phyloP scores from a whole-genome alignment of 1,284 basidiomycete genomes.

The Moesziomyces parantarcticus region DNA sequence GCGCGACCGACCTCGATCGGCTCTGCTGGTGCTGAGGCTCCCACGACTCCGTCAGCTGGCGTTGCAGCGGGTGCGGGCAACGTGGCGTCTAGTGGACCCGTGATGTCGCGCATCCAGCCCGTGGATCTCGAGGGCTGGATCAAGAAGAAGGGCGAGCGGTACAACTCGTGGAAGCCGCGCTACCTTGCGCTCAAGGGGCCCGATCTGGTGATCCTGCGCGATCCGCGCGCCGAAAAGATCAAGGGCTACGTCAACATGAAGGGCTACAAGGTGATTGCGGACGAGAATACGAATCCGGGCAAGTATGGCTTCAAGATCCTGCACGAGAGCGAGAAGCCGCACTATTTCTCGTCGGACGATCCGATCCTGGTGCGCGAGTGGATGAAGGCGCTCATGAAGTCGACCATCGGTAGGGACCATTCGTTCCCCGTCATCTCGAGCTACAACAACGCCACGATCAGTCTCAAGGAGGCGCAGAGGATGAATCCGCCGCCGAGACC shows the following conservation, averaged over 20 bases:
- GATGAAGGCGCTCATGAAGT: conserved; percentile 99
- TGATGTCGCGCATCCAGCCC: conserved; percentile 63
- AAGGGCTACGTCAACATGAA: conserved; percentile 93
- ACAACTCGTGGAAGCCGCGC: conserved; percentile 90
- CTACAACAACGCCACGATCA: conserved; percentile 96
- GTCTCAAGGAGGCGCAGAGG: conserved; percentile 90
- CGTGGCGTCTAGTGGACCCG: conserved; percentile 30
- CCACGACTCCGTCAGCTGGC: conserved; percentile 40
- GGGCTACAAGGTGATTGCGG: conserved; percentile 92
- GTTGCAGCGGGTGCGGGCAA: conserved; percentile 38
- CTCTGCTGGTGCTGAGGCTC: conserved; percentile 30
- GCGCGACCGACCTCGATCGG: conserved; percentile 30
- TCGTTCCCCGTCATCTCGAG: conserved; percentile 86
- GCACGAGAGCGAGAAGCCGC: conserved; percentile 86
- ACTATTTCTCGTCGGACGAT: conserved; percentile 91
- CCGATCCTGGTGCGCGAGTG: conserved; percentile 86
- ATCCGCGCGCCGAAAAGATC: conserved; percentile 72
- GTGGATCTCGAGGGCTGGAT: conserved; percentile 77
- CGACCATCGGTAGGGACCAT: conserved; percentile 82
- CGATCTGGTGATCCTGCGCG: conserved; percentile 57
- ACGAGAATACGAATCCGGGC: conserved; percentile 90
- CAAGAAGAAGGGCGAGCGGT: conserved; percentile 92
- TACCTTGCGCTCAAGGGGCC: conserved; percentile 97
- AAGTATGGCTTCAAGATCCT: conserved; percentile 94
- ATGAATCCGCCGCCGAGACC: conserved; percentile 95